Conservation (phyloP, 495 filamentous ascomycete species). For the Penicillium crystallinum region DNA sequence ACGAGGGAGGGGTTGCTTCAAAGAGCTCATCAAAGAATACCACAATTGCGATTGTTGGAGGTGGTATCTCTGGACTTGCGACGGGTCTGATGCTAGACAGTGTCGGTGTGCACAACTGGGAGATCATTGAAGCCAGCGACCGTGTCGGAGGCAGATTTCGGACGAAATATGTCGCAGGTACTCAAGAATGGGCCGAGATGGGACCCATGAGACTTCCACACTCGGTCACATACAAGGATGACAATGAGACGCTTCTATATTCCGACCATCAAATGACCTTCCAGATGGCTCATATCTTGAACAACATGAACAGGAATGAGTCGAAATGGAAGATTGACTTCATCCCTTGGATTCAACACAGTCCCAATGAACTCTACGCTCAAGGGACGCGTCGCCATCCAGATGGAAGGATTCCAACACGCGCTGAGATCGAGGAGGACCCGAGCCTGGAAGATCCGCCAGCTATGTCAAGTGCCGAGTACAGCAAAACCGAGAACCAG, state of each 20-base stretch:
- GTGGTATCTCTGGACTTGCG: constrained; percentile 58
- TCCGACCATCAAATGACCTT: constrained; percentile 55
- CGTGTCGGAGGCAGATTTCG: constrained; percentile 53
- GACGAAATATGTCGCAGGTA: constrained; percentile 52
- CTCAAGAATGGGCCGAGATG: constrained; percentile 63
- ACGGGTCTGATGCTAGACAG: constrained; percentile 41
- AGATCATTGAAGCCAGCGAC: constrained; percentile 44
- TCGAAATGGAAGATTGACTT: constrained; percentile 53
- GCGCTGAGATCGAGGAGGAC: constrained; percentile 26
- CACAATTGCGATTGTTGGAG: constrained; percentile 55
- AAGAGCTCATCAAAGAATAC: constrained; percentile 12
- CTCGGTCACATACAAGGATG: constrained; percentile 31
- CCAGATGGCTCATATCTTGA: constrained; percentile 52
- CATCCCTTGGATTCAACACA: constrained; percentile 57
- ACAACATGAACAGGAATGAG: constrained; percentile 47
- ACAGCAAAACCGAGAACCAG: constrained; percentile 4
- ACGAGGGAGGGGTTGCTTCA: background rate
- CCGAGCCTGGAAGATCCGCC: constrained; percentile 13
- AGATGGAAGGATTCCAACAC: constrained; percentile 39
- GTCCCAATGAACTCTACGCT: constrained; percentile 48
- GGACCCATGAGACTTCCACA: constrained; percentile 60
- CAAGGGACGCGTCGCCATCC: constrained; percentile 44
- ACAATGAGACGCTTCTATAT: constrained; percentile 46
- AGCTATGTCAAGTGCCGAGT: constrained; percentile 7
- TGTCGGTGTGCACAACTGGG: constrained; percentile 48